Conservation (phyloP, 192 early-diverging fungal genomes). For the Coemansia nantahalensis region DNA sequence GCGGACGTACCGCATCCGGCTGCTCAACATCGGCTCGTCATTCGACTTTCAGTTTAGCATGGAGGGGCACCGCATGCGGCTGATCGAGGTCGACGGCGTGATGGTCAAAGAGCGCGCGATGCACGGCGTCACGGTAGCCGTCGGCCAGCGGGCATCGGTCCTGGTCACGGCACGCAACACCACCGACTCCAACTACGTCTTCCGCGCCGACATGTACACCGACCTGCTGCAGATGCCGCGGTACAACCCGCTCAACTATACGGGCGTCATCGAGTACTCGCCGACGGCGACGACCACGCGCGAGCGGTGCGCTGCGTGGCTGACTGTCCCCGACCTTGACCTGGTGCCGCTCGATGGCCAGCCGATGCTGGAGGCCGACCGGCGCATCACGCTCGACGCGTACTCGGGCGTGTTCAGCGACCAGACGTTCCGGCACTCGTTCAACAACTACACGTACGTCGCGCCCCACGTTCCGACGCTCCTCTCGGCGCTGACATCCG, state of each 20-base stretch:
- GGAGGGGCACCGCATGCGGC: slow-evolving; percentile 68
- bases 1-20: slow-evolving; percentile 76
- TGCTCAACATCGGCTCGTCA: slow-evolving; percentile 73
- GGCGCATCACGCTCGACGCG: slow-evolving; percentile 50
- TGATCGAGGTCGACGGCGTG: slow-evolving; percentile 82
- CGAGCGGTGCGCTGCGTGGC: slow-evolving; percentile 19
- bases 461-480: slow-evolving; percentile 56
- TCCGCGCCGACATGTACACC: slow-evolving; percentile 72
- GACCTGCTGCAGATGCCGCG: slow-evolving; percentile 63
- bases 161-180: slow-evolving; percentile 67
- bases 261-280: slow-evolving; percentile 58
- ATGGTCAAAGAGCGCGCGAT: slow-evolving; percentile 56
- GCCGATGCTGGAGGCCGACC: slow-evolving; percentile 40
- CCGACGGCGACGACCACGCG: slow-evolving; percentile 7
- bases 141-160: slow-evolving; percentile 75
- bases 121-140: slow-evolving; percentile 56
- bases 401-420: slow-evolving; percentile 65
- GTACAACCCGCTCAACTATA: slow-evolving; percentile 57
- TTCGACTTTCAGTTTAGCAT: slow-evolving; percentile 74
- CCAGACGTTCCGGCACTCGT: slow-evolving; percentile 73
- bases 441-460: slow-evolving; percentile 71
- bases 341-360: slow-evolving; percentile 56
- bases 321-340: slow-evolving; percentile 53
- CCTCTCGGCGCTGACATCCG: slow-evolving; percentile 56
- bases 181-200: slow-evolving; percentile 59